phyloP scores from a whole-genome alignment of 2,329 filamentous ascomycete genomes.

The Neurospora crassa region DNA sequence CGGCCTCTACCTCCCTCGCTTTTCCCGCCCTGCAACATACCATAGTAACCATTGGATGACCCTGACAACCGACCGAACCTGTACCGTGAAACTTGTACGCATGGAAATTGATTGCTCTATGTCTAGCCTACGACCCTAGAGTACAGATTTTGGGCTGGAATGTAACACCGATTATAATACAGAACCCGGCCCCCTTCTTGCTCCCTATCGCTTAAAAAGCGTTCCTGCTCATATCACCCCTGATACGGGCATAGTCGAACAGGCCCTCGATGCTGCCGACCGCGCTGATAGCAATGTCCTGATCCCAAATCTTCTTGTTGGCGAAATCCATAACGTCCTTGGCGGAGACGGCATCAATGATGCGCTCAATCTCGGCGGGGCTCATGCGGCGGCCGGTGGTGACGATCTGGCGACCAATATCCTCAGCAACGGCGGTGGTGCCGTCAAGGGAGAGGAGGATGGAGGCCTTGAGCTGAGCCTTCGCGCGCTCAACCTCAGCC shows the following conservation, averaged over 20 bases:
- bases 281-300: conserved; percentile 87
- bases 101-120: conserved; percentile 19
- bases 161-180: conserved; percentile 22
- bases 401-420: conserved; percentile 97
- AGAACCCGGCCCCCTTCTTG: conserved; percentile 7
- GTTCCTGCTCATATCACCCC: conserved; percentile 29
- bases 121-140: conserved; percentile 25
- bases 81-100: not conserved
- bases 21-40: not conserved
- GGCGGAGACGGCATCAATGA: conserved; percentile 79
- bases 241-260: conserved; percentile 52
- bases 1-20: not conserved
- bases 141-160: conserved; percentile 29
- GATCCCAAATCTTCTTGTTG: conserved; percentile 92
- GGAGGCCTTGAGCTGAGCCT: conserved; percentile 97
- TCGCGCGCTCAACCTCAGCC: conserved; percentile 93
- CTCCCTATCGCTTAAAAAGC: conserved; percentile 15
- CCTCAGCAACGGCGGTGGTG: conserved; percentile 93
- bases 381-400: conserved; percentile 88
- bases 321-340: conserved; percentile 98
- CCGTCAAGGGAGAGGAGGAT: conserved; percentile 95
- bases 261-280: conserved; percentile 87
- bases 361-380: conserved; percentile 89
- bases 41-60: not conserved
- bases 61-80: not conserved